Evolutionary conservation across 2,329 filamentous ascomycete species (phyloP), one percentile per base, ranked within the genome.

Genomic region (Ceratocystis albifundus): DNA sequence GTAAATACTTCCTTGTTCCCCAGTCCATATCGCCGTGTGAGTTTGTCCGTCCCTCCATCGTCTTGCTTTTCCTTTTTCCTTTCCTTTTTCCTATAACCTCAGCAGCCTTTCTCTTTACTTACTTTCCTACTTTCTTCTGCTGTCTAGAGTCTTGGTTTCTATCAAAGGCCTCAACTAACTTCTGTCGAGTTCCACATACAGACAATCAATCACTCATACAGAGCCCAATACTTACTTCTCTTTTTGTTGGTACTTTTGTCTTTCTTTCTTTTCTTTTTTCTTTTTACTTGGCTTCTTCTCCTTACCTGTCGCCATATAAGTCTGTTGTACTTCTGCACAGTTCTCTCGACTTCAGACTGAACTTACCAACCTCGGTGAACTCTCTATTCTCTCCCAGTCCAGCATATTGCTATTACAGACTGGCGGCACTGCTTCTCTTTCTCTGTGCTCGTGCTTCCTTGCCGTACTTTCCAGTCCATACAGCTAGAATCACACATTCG

Each of bases 1-100:
- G 48, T 53, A 53, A 53, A 53, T 53, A 53, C 48, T 53, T 53
- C 48, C 15, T 17, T 59, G 46, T 8, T 59, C 55, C 55, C 55
- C 55, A 44, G 61, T 12, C 61, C 36, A 44, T 62, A 44, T 32
- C 61, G 22, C 20, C 61, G 10, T 45, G 61, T 46, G 36, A 6
- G 2, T 45, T 62, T 62, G 12, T 45, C 22, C 22, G n/a, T 62
- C 36, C 30, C 30, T 44, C 30, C 44, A 45, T 64, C 45, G n/a
- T 53, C 25, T 53, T 64, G 44, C 28, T n/a, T 57, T 65, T 41
- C 25, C 22, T 28, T 59, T 59, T 65, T 65, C 61, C 41, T 22
- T 61, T 61, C 61, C 61, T 61, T 65, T 65, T 62, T 10, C 50
- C n/a, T 25, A 7, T 50, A 20, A 28, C 28, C 45, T 64, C 17